phyloP scores from a whole-genome alignment of 1,284 basidiomycete genomes.

The Filobasidium uniguttulatum region DNA sequence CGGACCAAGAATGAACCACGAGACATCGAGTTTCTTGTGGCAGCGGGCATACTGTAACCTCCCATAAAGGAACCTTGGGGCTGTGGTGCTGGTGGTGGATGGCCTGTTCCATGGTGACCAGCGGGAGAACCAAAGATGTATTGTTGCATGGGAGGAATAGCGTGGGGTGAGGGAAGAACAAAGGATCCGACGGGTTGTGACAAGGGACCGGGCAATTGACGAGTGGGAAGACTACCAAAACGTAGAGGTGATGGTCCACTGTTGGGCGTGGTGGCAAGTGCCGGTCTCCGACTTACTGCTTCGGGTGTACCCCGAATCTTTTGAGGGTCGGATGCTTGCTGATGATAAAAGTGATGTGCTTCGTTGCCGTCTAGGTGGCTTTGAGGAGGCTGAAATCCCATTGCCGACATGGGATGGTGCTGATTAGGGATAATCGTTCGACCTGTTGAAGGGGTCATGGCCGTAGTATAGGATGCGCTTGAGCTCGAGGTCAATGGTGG shows the following conservation, averaged over 20 bases:
- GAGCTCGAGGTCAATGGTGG: background rate
- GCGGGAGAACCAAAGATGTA: background rate
- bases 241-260: background rate
- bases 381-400: no score
- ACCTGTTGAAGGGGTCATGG: background rate
- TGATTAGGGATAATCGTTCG: background rate
- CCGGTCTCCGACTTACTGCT: background rate
- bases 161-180: no score
- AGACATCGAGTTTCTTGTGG: background rate
- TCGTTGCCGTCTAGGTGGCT: background rate
- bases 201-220: background rate
- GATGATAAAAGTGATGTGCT: background rate
- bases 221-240: no score
- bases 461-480: background rate
- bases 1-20: background rate
- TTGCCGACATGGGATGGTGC: background rate
- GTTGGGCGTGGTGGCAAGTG: background rate
- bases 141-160: no score
- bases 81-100: no score
- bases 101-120: constrained; percentile 1
- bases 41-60: background rate
- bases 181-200: no score
- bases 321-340: background rate
- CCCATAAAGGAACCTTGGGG: background rate
- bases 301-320: background rate